Conservation (phyloP, 2,329 filamentous ascomycete species). For the Exophiala aquamarina region DNA sequence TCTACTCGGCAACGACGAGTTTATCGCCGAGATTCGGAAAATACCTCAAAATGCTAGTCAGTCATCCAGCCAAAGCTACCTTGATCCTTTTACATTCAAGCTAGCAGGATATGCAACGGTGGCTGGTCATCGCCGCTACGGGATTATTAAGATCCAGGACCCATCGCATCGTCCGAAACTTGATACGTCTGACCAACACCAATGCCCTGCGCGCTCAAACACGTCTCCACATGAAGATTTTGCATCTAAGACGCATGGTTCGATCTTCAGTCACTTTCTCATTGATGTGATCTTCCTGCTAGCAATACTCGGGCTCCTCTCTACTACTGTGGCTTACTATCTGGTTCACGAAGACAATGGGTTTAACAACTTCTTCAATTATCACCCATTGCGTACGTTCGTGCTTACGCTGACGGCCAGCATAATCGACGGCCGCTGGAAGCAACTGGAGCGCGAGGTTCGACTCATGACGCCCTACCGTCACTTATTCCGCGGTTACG, state of each 20-base stretch:
- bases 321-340: conserved; percentile 17
- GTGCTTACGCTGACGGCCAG: conserved; percentile 13
- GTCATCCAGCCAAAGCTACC: not conserved
- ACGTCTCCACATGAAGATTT: conserved; percentile 7
- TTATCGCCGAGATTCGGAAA: conserved; percentile 2
- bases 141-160: conserved; percentile 7
- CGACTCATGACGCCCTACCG: conserved; percentile 21
- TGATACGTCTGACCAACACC: conserved; percentile 1
- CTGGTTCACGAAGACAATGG: conserved; percentile 5
- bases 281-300: conserved; percentile 13
- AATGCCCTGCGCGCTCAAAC: conserved; percentile 3
- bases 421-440: conserved; percentile 7
- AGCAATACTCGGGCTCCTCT: conserved; percentile 14
- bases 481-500: conserved; percentile 5
- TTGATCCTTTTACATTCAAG: conserved; percentile 8
- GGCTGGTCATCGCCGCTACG: conserved; percentile 8
- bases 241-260: no score
- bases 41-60: conserved; percentile 1
- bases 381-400: conserved; percentile 11
- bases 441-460: conserved; percentile 18
- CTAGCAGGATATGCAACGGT: conserved; percentile 4
- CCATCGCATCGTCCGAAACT: no score
- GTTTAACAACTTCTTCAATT: conserved; percentile 22
- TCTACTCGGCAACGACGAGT: conserved; percentile 9
- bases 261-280: not conserved